Percentiles rank a stretch among this genome's conserved stretches.
Conservation (phyloP, 768 basidiomycete genomes). For the Candolleomyces efflorescens region DNA sequence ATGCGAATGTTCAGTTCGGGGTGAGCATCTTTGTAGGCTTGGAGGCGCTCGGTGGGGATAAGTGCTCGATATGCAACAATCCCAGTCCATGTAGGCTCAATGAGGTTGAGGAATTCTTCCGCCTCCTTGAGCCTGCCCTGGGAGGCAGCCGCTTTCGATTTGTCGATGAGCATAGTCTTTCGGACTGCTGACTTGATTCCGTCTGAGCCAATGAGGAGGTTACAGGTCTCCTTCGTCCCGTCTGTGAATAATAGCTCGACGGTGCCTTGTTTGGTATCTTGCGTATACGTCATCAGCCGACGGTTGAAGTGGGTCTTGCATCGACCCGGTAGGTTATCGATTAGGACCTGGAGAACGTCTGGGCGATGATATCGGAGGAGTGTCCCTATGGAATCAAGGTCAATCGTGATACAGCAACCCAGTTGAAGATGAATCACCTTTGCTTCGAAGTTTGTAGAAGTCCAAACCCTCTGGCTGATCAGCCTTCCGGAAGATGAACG, state of each 20-base stretch:
- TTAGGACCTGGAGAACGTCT: slow-evolving; percentile 45
- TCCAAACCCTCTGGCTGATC: slow-evolving; percentile 16
- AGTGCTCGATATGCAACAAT: slow-evolving; percentile 31
- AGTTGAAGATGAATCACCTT: slow-evolving; percentile 10
- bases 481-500: slow-evolving; percentile 22
- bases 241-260: slow-evolving; percentile 38
- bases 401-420: background rate
- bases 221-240: slow-evolving; percentile 41
- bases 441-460: slow-evolving; percentile 17
- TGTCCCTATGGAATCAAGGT: slow-evolving; percentile 13
- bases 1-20: slow-evolving; percentile 20
- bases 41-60: slow-evolving; percentile 21
- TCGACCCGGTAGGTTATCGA: slow-evolving; percentile 34
- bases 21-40: slow-evolving; percentile 19
- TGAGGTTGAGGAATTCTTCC: slow-evolving; percentile 11
- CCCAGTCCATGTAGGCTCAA: slow-evolving; percentile 37
- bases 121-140: slow-evolving; percentile 11
- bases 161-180: slow-evolving; percentile 17
- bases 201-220: slow-evolving; percentile 42
- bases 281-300: slow-evolving; percentile 38
- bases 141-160: slow-evolving; percentile 10
- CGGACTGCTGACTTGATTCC: slow-evolving; percentile 34
- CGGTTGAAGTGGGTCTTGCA: slow-evolving; percentile 35
- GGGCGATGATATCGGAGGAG: slow-evolving; percentile 40
- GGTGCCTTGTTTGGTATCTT: slow-evolving; percentile 15